A percentile compares a stretch with the other conserved stretches of the same genome.
Evolutionary conservation across 352 stramenopile genomes (phyloP).

Genomic region (Blastocystis hominis): DNA sequence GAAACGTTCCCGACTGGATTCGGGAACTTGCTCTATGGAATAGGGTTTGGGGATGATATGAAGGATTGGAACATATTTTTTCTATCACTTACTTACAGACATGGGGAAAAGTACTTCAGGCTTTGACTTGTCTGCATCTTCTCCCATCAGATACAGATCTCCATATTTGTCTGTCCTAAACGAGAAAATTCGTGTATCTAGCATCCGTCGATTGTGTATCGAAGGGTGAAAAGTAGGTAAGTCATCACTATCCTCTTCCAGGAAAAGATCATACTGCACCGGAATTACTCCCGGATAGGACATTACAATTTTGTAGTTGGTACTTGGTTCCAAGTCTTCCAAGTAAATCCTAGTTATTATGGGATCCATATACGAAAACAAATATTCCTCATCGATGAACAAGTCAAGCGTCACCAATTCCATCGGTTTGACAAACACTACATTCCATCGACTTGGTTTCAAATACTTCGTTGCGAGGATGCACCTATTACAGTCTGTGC

Average conservation of each 20-base stretch:
- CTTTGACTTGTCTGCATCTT: not conserved
- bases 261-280: slow-evolving; percentile 7
- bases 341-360: not conserved
- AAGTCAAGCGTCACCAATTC: not conserved
- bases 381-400: slow-evolving; percentile 1
- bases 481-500: not conserved
- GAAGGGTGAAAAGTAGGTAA: not conserved
- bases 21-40: not conserved
- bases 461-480: not conserved
- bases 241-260: not conserved
- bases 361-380: not conserved
- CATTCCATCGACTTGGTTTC: not conserved
- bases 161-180: not conserved
- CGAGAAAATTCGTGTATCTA: not conserved
- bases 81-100: not conserved
- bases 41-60: slow-evolving; percentile 5
- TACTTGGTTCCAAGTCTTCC: not conserved
- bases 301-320: not conserved
- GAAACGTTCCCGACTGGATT: not conserved
- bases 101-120: not conserved
- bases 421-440: slow-evolving; percentile 10
- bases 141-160: not conserved
- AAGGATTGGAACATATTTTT: not conserved
- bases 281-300: slow-evolving; percentile 28
- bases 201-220: not conserved